Evolutionary conservation across 805 yeast species (phyloP).

Genomic region (Wickerhamomyces bisporus): DNA sequence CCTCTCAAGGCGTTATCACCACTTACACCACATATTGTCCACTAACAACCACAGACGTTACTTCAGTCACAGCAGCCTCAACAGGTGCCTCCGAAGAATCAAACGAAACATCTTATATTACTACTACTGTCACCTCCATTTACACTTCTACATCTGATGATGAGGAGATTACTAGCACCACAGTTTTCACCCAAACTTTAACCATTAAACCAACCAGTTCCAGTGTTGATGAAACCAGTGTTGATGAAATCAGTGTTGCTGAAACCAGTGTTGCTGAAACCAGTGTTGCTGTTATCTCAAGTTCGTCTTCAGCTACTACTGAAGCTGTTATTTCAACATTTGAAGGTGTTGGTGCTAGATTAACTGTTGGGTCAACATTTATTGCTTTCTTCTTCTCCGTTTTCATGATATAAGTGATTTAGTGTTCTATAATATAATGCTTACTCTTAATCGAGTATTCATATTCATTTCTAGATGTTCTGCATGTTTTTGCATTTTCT

Average conservation of each 20-base stretch:
- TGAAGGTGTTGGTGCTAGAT: constrained; percentile 2
- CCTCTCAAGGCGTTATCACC: constrained; percentile 12
- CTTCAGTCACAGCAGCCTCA: constrained; percentile 8
- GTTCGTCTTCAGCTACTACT: constrained; percentile 2
- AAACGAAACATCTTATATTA: constrained; percentile 4
- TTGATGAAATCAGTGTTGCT: background rate
- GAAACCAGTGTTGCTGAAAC: constrained; percentile 10
- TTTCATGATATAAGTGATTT: background rate
- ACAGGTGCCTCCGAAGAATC: constrained; percentile 8
- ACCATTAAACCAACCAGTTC: constrained; percentile 4
- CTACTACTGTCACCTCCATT: constrained; percentile 18
- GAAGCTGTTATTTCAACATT: constrained; percentile 2
- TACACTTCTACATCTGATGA: constrained; percentile 4
- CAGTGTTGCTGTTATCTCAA: background rate
- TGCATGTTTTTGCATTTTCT: too few relatives aligned
- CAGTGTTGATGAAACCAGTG: constrained; percentile 5
- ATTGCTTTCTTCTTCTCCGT: background rate
- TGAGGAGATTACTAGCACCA: constrained; percentile 2
- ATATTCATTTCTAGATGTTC: too few relatives aligned
- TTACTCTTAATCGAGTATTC: too few relatives aligned
- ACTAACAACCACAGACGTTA: constrained; percentile 4
- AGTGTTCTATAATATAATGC: too few relatives aligned
- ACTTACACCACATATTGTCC: constrained; percentile 7
- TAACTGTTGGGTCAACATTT: constrained; percentile 1
- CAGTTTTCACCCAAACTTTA: constrained; percentile 8